Base-by-base conservation (phyloP, 2,329 filamentous ascomycete species). In the Teratosphaeria gauchensis region DNA sequence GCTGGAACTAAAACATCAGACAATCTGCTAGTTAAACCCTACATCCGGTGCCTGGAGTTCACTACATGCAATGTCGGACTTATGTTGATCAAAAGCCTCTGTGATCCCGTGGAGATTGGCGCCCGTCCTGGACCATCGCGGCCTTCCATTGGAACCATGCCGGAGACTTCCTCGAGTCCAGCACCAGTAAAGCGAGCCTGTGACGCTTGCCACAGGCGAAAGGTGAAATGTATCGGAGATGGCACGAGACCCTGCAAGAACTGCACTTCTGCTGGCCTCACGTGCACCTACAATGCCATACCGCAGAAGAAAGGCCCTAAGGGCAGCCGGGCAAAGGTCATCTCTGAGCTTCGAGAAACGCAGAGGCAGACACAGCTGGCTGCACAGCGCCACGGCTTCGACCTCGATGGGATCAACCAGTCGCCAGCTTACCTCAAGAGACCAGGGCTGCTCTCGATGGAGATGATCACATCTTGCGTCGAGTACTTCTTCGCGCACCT, bases 231-330 rank as follows among this genome's bases (percentile, higher is more conserved):
- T 66, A 78, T 79, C n/a, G 76, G 75, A 56, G 77, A 80, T 65
- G 75, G 76, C 59, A 74, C 74, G 33, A 73, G 73, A 57, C 81
- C 83, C 4, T 86, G 83, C 74, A 82, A 83, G 70, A 84, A 84
- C 67, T 86, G 83, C 69, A 72, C 77, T 56, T 79, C 80, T 59
- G 82, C 83, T 32, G 78, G 80, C 28, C 76, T 86, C 61, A 78
- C 74, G n/a, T 86, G 83, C 74, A 85, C 83, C 63, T 82, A 84
- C 69, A 84, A 85, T 65, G 82, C 84, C 65, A 79, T 86, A 51
- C 83, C 83, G 14, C 81, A 83, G 70, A 85, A 84, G 71, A 81
- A 84, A 64, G 83, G 83, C 2, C 83, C 83, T 12, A 86, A 85
- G 66, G 80, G 81, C 31, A 83, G 81, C 55, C 78, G 82, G 60